These are phyloP conservation scores for Leccinum fallax DNA, from an alignment of 1,284 basidiomycete genomes.

Conservation along the genomic window DNA sequence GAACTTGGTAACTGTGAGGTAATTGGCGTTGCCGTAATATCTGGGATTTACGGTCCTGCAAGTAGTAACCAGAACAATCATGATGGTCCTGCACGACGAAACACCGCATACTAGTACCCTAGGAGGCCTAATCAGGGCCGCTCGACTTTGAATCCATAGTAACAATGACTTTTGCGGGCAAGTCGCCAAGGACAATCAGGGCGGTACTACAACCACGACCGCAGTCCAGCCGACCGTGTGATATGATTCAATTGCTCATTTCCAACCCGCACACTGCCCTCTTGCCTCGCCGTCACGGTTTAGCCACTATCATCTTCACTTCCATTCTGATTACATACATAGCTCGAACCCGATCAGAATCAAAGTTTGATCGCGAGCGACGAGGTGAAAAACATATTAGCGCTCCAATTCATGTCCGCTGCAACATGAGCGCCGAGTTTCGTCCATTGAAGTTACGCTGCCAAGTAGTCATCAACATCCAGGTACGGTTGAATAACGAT, in stretches of 20 bases:
- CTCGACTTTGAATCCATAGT: not conserved
- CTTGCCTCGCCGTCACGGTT: not conserved
- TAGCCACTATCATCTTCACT: not conserved
- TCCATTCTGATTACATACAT: not conserved
- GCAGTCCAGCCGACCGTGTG: not conserved
- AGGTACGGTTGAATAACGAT: conserved; percentile 4
- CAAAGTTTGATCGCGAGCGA: not conserved
- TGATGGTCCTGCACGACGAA: not conserved
- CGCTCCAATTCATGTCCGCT: not conserved
- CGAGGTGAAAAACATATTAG: not conserved
- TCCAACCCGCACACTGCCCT: not conserved
- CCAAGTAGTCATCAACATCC: not conserved
- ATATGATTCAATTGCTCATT: not conserved
- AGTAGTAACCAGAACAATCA: not conserved
- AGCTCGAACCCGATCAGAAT: conserved; percentile 1
- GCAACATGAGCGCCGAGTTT: not conserved
- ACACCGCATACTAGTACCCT: not conserved
- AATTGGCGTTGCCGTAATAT: not conserved
- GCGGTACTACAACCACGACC: not conserved
- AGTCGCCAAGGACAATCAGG: not conserved
- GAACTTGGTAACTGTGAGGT: not conserved
- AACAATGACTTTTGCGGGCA: not conserved
- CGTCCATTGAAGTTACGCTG: not conserved
- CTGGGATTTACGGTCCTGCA: not conserved
- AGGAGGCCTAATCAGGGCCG: not conserved